Evolutionary conservation across 2,329 filamentous ascomycete genomes (phyloP).

Genomic region (Aspergillus proliferans): DNA sequence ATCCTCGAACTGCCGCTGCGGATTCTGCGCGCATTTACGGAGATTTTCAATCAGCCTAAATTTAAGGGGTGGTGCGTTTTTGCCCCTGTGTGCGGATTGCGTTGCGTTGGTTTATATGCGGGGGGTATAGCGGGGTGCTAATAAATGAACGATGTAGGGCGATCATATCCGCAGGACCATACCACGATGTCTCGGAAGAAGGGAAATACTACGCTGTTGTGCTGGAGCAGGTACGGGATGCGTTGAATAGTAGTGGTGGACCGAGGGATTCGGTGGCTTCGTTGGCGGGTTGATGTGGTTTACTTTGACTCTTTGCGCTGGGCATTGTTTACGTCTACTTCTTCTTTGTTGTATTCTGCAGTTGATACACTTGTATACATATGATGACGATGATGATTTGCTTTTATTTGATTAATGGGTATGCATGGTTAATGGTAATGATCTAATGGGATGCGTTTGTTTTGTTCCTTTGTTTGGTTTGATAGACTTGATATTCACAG

Average conservation of each 20-base stretch:
- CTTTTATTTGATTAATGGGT: neutral
- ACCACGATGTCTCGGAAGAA: slow-evolving; percentile 31
- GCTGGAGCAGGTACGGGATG: slow-evolving; percentile 22
- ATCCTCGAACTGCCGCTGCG: slow-evolving; percentile 30
- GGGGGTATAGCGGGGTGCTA: neutral
- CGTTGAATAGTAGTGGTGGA: neutral
- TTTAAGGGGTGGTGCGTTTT: slow-evolving; percentile 32
- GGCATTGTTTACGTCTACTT: neutral
- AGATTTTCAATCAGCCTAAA: slow-evolving; percentile 33
- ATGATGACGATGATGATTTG: neutral
- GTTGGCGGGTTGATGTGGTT: neutral
- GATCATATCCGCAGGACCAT: slow-evolving; percentile 27
- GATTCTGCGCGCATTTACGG: slow-evolving; percentile 31
- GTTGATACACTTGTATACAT: neutral
- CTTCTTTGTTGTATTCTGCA: neutral
- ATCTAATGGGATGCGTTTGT: neutral
- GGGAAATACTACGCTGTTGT: slow-evolving; percentile 34
- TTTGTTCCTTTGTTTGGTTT: neutral
- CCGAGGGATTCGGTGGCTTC: neutral
- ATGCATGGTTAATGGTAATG: neutral
- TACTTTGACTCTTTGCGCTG: neutral
- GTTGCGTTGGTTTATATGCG: neutral
- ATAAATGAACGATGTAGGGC: slow-evolving; percentile 17
- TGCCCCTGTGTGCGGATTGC: neutral
- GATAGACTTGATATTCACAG: too few species aligned